These are phyloP conservation scores for Xerocomellus chrysenteron DNA, from an alignment of 768 basidiomycete genomes.

Conservation along the genomic window DNA sequence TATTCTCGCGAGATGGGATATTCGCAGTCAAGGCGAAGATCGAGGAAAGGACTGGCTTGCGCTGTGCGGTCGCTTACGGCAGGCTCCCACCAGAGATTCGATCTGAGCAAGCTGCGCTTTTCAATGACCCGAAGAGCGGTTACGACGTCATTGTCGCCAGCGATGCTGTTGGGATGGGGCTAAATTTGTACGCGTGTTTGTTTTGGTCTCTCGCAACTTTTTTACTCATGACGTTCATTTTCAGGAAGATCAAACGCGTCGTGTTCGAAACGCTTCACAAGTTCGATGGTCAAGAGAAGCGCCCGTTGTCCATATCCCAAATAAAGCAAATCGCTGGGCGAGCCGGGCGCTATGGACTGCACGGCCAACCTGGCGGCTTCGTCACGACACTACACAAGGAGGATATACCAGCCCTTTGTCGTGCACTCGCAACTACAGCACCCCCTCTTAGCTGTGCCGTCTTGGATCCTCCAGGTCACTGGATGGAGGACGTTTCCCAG, in stretches of 20 bases:
- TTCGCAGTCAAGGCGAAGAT: constrained; percentile 73
- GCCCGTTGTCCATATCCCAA: constrained; percentile 63
- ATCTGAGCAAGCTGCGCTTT: constrained; percentile 87
- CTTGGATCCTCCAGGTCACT: constrained; percentile 34
- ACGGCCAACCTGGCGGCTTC: constrained; percentile 55
- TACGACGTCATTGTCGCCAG: constrained; percentile 91
- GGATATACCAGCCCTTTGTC: constrained; percentile 61
- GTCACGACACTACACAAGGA: constrained; percentile 67
- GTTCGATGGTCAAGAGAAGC: constrained; percentile 48
- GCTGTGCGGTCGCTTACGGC: constrained; percentile 92
- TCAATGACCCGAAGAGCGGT: constrained; percentile 82
- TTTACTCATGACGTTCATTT: neutral
- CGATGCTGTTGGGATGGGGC: constrained; percentile 96
- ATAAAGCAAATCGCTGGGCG: constrained; percentile 95
- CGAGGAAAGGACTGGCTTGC: constrained; percentile 68
- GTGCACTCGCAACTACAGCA: constrained; percentile 53
- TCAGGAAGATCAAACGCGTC: constrained; percentile 87
- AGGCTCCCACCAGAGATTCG: constrained; percentile 88
- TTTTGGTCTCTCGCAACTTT: neutral
- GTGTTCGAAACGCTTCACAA: constrained; percentile 75
- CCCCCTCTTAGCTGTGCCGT: constrained; percentile 53
- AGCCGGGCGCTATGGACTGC: constrained; percentile 84
- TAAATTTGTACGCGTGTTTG: constrained; percentile 74
- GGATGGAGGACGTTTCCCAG: constrained; percentile 31
- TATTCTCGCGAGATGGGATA: constrained; percentile 75